These are phyloP conservation scores for Aspergillaceae sp. DNA, from an alignment of 2,329 filamentous ascomycete species.

Conservation along the genomic window DNA sequence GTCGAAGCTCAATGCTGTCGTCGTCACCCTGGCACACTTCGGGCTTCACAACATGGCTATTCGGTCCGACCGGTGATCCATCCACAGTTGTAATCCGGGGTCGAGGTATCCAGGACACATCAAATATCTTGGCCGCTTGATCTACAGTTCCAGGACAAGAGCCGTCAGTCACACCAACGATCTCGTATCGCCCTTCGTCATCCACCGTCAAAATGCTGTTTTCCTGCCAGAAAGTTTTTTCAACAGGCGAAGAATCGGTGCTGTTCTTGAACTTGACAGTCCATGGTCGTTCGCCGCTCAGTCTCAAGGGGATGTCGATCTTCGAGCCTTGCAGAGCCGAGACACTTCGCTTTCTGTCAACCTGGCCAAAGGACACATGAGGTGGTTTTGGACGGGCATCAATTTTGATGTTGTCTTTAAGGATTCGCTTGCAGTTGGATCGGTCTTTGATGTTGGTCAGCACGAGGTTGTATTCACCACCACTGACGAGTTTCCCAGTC, in stretches of 20 bases:
- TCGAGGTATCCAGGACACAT: conserved; percentile 76
- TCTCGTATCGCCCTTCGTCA: conserved; percentile 66
- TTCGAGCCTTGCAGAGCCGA: conserved; percentile 67
- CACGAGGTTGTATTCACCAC: conserved; percentile 83
- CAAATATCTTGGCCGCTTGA: conserved; percentile 61
- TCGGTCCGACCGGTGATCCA: conserved; percentile 40
- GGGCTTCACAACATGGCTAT: conserved; percentile 58
- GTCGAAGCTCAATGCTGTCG: conserved; percentile 71
- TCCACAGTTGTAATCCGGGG: conserved; percentile 59
- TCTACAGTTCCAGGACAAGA: conserved; percentile 79
- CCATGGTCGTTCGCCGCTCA: conserved; percentile 83
- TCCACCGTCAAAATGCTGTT: conserved; percentile 64
- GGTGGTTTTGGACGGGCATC: conserved; percentile 82
- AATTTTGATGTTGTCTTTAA: conserved; percentile 79
- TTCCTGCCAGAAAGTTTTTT: conserved; percentile 42
- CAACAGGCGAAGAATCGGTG: conserved; percentile 41
- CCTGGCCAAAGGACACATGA: conserved; percentile 71
- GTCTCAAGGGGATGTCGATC: conserved; percentile 68
- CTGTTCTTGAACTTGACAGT: conserved; percentile 66
- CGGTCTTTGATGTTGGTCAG: conserved; percentile 79
- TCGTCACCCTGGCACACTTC: conserved; percentile 93
- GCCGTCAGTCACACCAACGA: conserved; percentile 66
- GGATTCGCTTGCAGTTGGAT: conserved; percentile 73
- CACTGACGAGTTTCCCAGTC: conserved; percentile 64
- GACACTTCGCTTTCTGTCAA: conserved; percentile 70